Base-by-base conservation (phyloP, 2,329 filamentous ascomycete species). In the Fusarium floridanum region DNA sequence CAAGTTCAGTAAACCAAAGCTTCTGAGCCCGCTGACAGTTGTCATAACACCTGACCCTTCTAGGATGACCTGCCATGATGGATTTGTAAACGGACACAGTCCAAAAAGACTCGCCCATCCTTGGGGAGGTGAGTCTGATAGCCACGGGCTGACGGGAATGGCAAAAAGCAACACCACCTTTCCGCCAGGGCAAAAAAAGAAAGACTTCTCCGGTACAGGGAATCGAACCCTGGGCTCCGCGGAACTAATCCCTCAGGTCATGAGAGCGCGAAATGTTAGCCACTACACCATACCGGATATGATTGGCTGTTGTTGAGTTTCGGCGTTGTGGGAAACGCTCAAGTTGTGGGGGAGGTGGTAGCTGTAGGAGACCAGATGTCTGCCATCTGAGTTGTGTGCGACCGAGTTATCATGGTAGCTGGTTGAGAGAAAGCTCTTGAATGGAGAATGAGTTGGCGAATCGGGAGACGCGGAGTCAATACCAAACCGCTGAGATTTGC, bases 251-350 rank as follows among this genome's bases (percentile, higher is more conserved):
- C 8, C 41, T 43, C 41, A 45, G 41, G 20, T 45, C 9, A 56
- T 64, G 79, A 80, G 79, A 80, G 79, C 79, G 79, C 76, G 78
- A 80, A 80, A 80, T 80, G 79, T 80, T 80, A 78, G 45, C 32
- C 53, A 56, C 53, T 56, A 56, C 53, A 56, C 53, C 53, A 56
- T 56, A 56, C 53, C 53, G 53, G 53, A 56, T 24, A 55, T 53
- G 24, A 53, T 48, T 48, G 43, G 43, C 20, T 29, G 14, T 27
- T 50, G 45, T 24, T 24, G 24, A 43, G 36, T 43, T 20, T 11
- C n/a, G 39, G n/a, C n/a, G 39, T 12, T 43, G n/a, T 20, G n/a
- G 39, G 39, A 43, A 41, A 41, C 5, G 10, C 39, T 41, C 39
- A 41, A 41, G 39, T 41, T 11, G 5, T 3, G 37, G 39, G 17